Conservation (phyloP, 352 stramenopile species). For the Phytophthora lateralis region DNA sequence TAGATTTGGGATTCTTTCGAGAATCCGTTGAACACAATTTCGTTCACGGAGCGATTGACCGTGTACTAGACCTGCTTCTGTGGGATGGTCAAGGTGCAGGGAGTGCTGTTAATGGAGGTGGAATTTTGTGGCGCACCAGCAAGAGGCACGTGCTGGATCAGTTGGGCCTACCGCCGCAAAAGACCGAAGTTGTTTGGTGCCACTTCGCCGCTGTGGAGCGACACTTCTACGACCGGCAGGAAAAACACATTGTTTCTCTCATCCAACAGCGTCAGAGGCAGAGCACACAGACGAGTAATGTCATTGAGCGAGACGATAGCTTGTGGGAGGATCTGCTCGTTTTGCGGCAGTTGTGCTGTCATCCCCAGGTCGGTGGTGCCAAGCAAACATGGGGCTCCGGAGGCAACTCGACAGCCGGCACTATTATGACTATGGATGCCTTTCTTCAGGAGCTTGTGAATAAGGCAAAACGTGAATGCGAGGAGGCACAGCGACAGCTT, state of each 20-base stretch:
- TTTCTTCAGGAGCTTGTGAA: conserved; percentile 75
- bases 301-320: conserved; percentile 43
- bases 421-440: conserved; percentile 80
- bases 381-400: conserved; percentile 22
- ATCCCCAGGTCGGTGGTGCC: conserved; percentile 86
- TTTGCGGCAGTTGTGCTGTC: conserved; percentile 92
- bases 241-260: conserved; percentile 50
- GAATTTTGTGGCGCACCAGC: conserved; percentile 76
- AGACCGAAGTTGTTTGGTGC: conserved; percentile 64
- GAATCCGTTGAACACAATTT: conserved; percentile 45
- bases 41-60: conserved; percentile 40
- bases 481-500: conserved; percentile 82
- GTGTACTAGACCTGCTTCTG: conserved; percentile 56
- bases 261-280: conserved; percentile 42
- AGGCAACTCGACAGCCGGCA: conserved; percentile 13
- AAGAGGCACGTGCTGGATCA: conserved; percentile 79
- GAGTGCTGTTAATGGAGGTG: conserved; percentile 28
- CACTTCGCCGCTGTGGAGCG: conserved; percentile 76
- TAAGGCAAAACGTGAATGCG: conserved; percentile 74
- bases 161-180: conserved; percentile 63
- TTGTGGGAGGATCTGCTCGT: conserved; percentile 78
- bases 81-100: conserved; percentile 34
- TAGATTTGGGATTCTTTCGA: conserved; percentile 42
- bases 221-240: conserved; percentile 79
- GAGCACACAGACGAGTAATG: conserved; percentile 19